Base-by-base conservation (phyloP, 2,329 filamentous ascomycete species). In the Neofusicoccum cordaticola region DNA sequence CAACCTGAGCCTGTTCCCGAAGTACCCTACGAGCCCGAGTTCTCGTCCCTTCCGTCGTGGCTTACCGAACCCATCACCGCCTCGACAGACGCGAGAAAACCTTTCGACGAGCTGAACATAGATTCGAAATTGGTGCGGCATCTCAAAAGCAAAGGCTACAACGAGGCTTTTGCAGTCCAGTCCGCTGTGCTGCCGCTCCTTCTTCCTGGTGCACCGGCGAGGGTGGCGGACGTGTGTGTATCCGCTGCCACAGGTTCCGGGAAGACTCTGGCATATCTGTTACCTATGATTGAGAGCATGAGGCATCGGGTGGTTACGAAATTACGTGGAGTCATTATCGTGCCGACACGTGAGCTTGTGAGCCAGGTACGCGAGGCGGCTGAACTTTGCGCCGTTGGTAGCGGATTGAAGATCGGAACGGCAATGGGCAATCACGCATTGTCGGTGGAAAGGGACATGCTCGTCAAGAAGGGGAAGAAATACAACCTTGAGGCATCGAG, bases 201-300 rank as follows among this genome's bases (percentile, higher is more conserved):
- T 4, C 81, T 96, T 3, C 88, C 86, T 22, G 86, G 84, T 0
- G 83, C 85, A 47, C 81, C 84, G 64, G 80, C 85, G 41, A 84
- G 87, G 41, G 79, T 85, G 1, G 90, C 92, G 4, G 95, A 99
- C 75, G 78, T 99, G 4, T 89, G 96, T 50, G 89, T 99, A 2
- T 95, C 93, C 7, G 95, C 96, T 0, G 91, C 94, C 1, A 99
- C 95, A 0, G 95, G 95, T 8, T 98, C 95, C 0, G 95, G 95
- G 64, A 99, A 99, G 75, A 99, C 95, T 0, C 78, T 99, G 15
- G 90, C 94, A 0, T 99, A 99, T 72, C 86, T 94, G 0, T 80
- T 99, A 2, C 95, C 95, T 0, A 87, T 99, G 65, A 85, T 96
- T 3, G 87, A 92, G 51, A 88, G 90, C 58, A 81, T 99, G 56